Evolutionary conservation across 2,329 filamentous ascomycete genomes (phyloP), one percentile per base, ranked within the genome.

Genomic region (Setomelanomma holmii): DNA sequence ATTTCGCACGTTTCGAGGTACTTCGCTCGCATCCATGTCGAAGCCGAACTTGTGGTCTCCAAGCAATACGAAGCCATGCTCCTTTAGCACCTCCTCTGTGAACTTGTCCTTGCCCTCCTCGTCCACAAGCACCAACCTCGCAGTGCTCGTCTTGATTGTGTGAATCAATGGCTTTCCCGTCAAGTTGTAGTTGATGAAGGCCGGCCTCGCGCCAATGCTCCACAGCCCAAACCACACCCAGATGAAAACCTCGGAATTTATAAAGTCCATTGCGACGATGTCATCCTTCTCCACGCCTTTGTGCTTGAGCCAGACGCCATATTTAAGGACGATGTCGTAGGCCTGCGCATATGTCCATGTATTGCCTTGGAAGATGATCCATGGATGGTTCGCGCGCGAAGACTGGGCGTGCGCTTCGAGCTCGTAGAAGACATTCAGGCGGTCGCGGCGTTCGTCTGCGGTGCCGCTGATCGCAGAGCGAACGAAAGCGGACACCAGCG

Each of bases 71-170:
- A 71, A 69, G 14, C 67, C 72, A 56, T 72, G 66, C 20, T 72
- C 68, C 24, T 48, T 56, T 62, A 73, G 59, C 7, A 60, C 50
- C 0, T 65, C 54, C 24, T 68, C 60, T 4, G 45, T 48, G 40
- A 69, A 74, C 40, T 73, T 73, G 21, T 62, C 61, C 17, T 46
- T 63, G 11, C 54, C 56, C 7, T 85, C 79, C 1, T 82, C 79
- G 51, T 88, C 87, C 7, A 87, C 82, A 1, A 89, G 66, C 3
- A 89, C 66, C 33, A 89, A 53, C 36, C 75, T 80, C 3, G 84
- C 79, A 4, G 79, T 79, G 42, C 82, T 84, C 45, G 88, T 79
- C 53, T 78, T 80, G 30, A 90, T 67, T 47, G 86, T 90, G 56
- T 76, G 73, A 2, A 75, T 49, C 35, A 76, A 56, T 11, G 70